Evolutionary conservation across 805 yeast genomes (phyloP).

Genomic region (Suhomyces emberorum): DNA sequence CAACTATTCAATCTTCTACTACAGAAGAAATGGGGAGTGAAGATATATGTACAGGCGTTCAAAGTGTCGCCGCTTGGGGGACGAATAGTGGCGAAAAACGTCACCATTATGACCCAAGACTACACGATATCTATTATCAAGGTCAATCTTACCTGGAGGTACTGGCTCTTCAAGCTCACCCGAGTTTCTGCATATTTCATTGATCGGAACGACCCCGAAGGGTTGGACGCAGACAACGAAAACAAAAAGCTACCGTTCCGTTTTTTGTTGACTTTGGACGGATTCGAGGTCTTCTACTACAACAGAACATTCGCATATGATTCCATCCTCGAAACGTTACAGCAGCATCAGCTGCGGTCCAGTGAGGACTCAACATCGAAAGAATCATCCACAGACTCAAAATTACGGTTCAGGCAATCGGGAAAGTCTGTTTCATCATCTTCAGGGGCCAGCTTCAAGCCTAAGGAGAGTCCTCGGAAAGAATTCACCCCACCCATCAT

Average conservation of each 20-base stretch:
- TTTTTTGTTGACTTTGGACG: conserved; percentile 59
- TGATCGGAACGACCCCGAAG: conserved; percentile 1
- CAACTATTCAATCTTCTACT: conserved; percentile 47
- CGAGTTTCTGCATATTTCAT: conserved; percentile 36
- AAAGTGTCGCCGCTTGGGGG: conserved; percentile 83
- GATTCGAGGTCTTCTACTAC: conserved; percentile 79
- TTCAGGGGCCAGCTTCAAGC: background rate
- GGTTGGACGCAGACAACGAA: conserved; percentile 6
- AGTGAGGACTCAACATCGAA: conserved; percentile 7
- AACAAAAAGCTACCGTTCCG: conserved; percentile 55
- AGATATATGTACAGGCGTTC: conserved; percentile 66
- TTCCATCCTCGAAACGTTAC: conserved; percentile 44
- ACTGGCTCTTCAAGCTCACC: conserved; percentile 62
- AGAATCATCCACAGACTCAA: conserved; percentile 13
- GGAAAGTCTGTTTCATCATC: conserved; percentile 6
- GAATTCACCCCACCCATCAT: conserved; percentile 13
- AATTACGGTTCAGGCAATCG: conserved; percentile 11
- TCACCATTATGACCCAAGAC: conserved; percentile 70
- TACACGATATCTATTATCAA: conserved; percentile 67
- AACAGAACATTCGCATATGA: conserved; percentile 81
- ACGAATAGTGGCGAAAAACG: conserved; percentile 69
- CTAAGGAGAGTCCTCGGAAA: background rate
- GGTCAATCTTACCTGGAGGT: conserved; percentile 83
- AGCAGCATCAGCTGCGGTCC: conserved; percentile 11
- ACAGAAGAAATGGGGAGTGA: conserved; percentile 61